phyloP scores from a whole-genome alignment of 140 eudicot genomes.

The Erigeron philadelphicus region DNA sequence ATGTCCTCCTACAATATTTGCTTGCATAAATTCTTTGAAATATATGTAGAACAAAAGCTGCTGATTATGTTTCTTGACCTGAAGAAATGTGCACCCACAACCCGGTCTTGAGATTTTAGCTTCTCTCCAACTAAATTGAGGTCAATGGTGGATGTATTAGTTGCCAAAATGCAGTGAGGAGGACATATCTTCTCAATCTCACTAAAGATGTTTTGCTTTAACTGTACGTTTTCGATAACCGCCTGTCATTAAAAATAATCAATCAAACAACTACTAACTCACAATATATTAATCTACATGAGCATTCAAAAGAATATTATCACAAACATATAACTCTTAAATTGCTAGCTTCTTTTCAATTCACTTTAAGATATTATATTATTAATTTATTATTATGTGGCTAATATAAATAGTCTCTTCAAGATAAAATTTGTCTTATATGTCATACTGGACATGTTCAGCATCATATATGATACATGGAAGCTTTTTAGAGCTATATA shows the following conservation, averaged over 20 bases:
- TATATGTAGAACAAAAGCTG: too few relatives aligned
- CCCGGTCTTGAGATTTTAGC: conserved; percentile 53
- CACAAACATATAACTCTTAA: too few relatives aligned
- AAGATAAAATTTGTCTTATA: too few relatives aligned
- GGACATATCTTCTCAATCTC: conserved; percentile 76
- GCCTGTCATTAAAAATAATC: conserved; percentile 50
- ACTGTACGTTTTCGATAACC: conserved; percentile 57
- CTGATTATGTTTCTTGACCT: conserved; percentile 41
- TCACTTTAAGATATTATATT: too few relatives aligned
- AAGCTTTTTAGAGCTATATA: too few relatives aligned
- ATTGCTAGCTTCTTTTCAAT: too few relatives aligned
- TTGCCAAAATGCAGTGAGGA: conserved; percentile 85
- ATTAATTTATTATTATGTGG: too few relatives aligned
- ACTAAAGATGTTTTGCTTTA: conserved; percentile 66
- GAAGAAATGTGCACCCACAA: conserved; percentile 90
- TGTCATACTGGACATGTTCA: too few relatives aligned
- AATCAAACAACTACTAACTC: conserved; percentile 1
- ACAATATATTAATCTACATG: neutral
- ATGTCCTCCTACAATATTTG: too few relatives aligned
- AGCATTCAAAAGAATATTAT: neutral
- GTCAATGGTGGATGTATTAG: conserved; percentile 81
- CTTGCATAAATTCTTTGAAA: too few relatives aligned
- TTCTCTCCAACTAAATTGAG: conserved; percentile 60
- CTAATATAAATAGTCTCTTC: too few relatives aligned
- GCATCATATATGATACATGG: too few relatives aligned